These are phyloP conservation scores for Emericellopsis atlantica DNA, from an alignment of 2,329 filamentous ascomycete genomes.

Conservation along the genomic window DNA sequence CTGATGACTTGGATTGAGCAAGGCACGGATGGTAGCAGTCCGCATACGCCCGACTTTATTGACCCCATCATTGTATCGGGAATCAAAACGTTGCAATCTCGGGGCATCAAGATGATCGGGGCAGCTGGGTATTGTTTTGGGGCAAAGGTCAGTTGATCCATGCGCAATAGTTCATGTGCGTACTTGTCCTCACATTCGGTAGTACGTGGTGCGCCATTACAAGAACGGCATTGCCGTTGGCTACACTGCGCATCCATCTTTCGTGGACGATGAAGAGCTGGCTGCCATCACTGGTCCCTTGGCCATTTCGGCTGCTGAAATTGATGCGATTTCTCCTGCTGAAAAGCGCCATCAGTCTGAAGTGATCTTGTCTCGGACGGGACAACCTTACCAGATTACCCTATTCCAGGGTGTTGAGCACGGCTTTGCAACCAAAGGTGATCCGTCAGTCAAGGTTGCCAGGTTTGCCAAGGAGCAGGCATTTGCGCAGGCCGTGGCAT, in stretches of 20 bases:
- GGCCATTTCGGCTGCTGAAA: slow-evolving; percentile 51
- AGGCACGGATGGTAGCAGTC: slow-evolving; percentile 34
- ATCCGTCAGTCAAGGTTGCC: slow-evolving; percentile 34
- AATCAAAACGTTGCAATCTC: slow-evolving; percentile 42
- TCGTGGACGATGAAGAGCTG: slow-evolving; percentile 47
- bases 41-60: slow-evolving; percentile 17
- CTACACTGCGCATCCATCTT: slow-evolving; percentile 52
- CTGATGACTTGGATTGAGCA: slow-evolving; percentile 19
- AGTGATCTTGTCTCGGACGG: slow-evolving; percentile 39
- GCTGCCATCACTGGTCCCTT: slow-evolving; percentile 41
- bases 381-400: slow-evolving; percentile 52
- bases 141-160: slow-evolving; percentile 30
- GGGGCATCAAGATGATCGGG: slow-evolving; percentile 39
- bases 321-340: slow-evolving; percentile 44
- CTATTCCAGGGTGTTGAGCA: slow-evolving; percentile 58
- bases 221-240: slow-evolving; percentile 41
- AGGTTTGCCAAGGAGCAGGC: slow-evolving; percentile 69
- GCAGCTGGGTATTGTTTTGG: slow-evolving; percentile 55
- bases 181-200: neutral
- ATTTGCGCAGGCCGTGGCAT: slow-evolving; percentile 62
- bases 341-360: slow-evolving; percentile 45
- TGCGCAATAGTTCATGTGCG: neutral
- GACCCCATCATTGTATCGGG: slow-evolving; percentile 19
- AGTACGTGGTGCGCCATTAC: slow-evolving; percentile 60
- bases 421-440: slow-evolving; percentile 61